phyloP scores from a whole-genome alignment of 2,329 filamentous ascomycete genomes.

The Sarocladium kiliense region DNA sequence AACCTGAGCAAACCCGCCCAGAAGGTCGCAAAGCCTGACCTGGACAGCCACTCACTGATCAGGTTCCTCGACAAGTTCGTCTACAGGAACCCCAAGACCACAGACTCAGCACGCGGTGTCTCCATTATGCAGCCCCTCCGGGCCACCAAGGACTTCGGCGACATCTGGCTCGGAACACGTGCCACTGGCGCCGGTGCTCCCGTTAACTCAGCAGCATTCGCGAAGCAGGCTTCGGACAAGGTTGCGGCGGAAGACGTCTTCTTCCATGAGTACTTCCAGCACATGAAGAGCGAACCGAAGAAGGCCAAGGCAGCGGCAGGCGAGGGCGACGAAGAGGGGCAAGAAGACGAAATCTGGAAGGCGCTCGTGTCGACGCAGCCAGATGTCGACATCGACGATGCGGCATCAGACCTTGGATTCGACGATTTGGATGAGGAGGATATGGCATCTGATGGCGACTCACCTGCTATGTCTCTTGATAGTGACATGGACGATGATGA shows the following conservation, averaged over 20 bases:
- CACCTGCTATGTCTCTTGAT: conserved; percentile 29
- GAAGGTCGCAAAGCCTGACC: conserved; percentile 81
- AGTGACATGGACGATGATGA: conserved; percentile 43
- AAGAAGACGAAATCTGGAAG: conserved; percentile 85
- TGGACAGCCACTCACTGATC: conserved; percentile 84
- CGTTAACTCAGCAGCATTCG: conserved; percentile 86
- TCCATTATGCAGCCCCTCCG: conserved; percentile 95
- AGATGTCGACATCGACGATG: conserved; percentile 51
- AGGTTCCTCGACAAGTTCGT: conserved; percentile 97
- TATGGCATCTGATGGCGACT: conserved; percentile 40
- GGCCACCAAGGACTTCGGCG: conserved; percentile 46
- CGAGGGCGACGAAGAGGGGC: conserved; percentile 49
- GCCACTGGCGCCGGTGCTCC: conserved; percentile 30
- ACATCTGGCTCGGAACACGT: conserved; percentile 51
- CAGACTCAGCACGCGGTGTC: conserved; percentile 62
- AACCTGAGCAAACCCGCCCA: conserved; percentile 64
- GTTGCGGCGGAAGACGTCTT: conserved; percentile 91
- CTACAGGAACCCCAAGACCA: conserved; percentile 86
- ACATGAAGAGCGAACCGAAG: conserved; percentile 59
- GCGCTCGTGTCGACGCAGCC: conserved; percentile 78
- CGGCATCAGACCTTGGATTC: conserved; percentile 46
- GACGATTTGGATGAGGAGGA: conserved; percentile 44
- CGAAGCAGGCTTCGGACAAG: conserved; percentile 83
- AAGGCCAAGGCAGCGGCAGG: conserved; percentile 46
- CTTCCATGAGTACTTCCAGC: conserved; percentile 95